These are phyloP conservation scores for Dothideomycetes sp. DNA, from an alignment of 2,329 filamentous ascomycete species.

Conservation along the genomic window DNA sequence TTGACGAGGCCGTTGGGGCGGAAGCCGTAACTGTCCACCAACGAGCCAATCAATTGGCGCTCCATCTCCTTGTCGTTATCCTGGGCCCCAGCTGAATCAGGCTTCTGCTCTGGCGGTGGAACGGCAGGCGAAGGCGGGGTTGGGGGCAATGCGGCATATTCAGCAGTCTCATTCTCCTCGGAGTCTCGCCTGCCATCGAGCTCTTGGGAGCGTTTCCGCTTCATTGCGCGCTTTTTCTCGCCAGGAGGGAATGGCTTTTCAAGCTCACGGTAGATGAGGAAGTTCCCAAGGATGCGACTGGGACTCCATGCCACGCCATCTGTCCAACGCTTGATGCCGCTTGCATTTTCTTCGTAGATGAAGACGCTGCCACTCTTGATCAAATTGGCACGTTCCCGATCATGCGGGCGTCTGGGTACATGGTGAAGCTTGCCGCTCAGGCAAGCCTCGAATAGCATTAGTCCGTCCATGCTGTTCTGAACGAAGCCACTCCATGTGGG, in stretches of 20 bases:
- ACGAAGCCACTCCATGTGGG: slow-evolving; percentile 28
- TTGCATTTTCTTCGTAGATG: slow-evolving; percentile 84
- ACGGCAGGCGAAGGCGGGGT: slow-evolving; percentile 22
- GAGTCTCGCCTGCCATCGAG: slow-evolving; percentile 34
- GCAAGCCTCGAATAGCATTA: slow-evolving; percentile 71
- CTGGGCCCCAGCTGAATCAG: slow-evolving; percentile 13
- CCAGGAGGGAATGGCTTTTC: slow-evolving; percentile 67
- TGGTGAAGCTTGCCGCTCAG: slow-evolving; percentile 60
- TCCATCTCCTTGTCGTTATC: slow-evolving; percentile 36
- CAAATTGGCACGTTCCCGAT: slow-evolving; percentile 64
- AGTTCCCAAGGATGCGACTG: slow-evolving; percentile 74
- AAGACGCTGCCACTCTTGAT: slow-evolving; percentile 81
- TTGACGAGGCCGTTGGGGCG: slow-evolving; percentile 75
- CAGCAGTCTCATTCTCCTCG: slow-evolving; percentile 17
- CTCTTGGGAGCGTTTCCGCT: slow-evolving; percentile 48
- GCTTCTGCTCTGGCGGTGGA: slow-evolving; percentile 17
- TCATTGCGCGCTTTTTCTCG: slow-evolving; percentile 76
- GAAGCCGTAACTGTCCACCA: slow-evolving; percentile 85
- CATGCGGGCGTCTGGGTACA: slow-evolving; percentile 74
- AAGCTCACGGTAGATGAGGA: slow-evolving; percentile 74
- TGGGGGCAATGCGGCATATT: slow-evolving; percentile 18
- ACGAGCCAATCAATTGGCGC: slow-evolving; percentile 61
- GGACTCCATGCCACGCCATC: slow-evolving; percentile 88
- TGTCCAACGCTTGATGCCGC: slow-evolving; percentile 89
- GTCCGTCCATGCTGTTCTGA: slow-evolving; percentile 48